These are phyloP conservation scores for Discostella stelligera DNA, from an alignment of 352 stramenopile species.

Conservation along the genomic window DNA sequence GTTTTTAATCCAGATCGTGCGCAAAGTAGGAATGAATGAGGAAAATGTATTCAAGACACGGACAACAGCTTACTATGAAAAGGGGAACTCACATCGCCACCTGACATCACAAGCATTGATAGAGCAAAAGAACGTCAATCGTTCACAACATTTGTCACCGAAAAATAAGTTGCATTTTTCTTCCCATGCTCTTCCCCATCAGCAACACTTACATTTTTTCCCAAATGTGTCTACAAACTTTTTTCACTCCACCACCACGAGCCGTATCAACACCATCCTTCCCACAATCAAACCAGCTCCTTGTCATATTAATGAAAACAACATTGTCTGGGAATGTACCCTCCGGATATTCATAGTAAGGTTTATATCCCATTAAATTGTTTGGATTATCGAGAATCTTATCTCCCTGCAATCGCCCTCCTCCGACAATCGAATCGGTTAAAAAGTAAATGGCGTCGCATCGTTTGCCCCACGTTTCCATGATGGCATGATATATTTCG, in stretches of 20 bases:
- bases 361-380: slow-evolving; percentile 19
- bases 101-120: slow-evolving; percentile 6
- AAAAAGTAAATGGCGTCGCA: slow-evolving; percentile 50
- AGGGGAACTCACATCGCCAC: slow-evolving; percentile 24
- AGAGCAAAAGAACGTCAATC: background rate
- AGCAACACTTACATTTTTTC: slow-evolving; percentile 46
- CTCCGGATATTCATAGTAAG: slow-evolving; percentile 44
- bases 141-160: no score
- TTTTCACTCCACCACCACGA: slow-evolving; percentile 1
- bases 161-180: background rate
- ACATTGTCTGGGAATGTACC: slow-evolving; percentile 45
- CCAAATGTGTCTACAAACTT: slow-evolving; percentile 56
- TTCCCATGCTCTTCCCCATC: background rate
- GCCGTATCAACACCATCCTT: background rate
- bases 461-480: slow-evolving; percentile 51
- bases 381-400: slow-evolving; percentile 28
- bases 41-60: background rate
- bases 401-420: slow-evolving; percentile 23
- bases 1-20: background rate
- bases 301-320: slow-evolving; percentile 55
- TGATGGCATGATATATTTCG: slow-evolving; percentile 32
- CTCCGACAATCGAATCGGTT: slow-evolving; percentile 41
- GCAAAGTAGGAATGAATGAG: background rate
- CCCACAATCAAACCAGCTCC: slow-evolving; percentile 41
- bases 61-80: background rate